phyloP scores from a whole-genome alignment of 148 eudicot genomes.

The Talinum fruticosum region DNA sequence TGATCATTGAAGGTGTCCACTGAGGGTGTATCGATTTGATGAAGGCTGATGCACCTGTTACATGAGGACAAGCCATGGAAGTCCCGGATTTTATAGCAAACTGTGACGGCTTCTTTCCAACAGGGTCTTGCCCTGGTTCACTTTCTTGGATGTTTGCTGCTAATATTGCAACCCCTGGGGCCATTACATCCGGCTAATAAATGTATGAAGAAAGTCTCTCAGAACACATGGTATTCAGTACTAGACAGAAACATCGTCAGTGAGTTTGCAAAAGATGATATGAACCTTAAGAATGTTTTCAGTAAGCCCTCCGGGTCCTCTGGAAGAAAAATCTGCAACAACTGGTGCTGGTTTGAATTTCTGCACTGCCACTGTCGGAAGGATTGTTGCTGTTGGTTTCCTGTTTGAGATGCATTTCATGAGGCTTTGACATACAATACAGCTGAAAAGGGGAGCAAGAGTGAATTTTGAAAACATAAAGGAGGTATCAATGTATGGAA shows the following conservation, averaged over 20 bases:
- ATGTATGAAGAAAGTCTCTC: neutral
- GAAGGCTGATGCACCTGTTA: conserved; percentile 57
- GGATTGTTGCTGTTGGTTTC: conserved; percentile 54
- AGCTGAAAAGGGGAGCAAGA: neutral
- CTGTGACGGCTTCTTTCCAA: conserved; percentile 29
- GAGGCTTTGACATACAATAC: neutral
- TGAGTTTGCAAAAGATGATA: neutral
- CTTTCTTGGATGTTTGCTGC: conserved; percentile 48
- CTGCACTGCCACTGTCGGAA: conserved; percentile 35
- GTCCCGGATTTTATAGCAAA: conserved; percentile 64
- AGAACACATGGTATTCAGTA: neutral
- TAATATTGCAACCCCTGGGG: conserved; percentile 70
- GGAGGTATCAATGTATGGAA: neutral
- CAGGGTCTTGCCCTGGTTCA: conserved; percentile 28
- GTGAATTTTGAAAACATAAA: neutral
- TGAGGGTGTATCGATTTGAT: conserved; percentile 50
- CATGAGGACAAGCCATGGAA: conserved; percentile 86
- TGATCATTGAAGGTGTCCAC: conserved; percentile 58
- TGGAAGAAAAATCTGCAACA: conserved; percentile 67
- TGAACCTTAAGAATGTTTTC: conserved; percentile 71
- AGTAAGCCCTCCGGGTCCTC: conserved; percentile 62
- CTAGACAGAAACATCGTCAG: neutral
- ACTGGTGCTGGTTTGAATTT: conserved; percentile 56
- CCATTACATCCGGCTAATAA: conserved; percentile 66
- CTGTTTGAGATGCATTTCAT: conserved; percentile 20